Percentiles rank a stretch among this genome's conserved stretches.
Evolutionary conservation across 208 protist genomes (phyloP).

Genomic region (Leishmania guyanensis): DNA sequence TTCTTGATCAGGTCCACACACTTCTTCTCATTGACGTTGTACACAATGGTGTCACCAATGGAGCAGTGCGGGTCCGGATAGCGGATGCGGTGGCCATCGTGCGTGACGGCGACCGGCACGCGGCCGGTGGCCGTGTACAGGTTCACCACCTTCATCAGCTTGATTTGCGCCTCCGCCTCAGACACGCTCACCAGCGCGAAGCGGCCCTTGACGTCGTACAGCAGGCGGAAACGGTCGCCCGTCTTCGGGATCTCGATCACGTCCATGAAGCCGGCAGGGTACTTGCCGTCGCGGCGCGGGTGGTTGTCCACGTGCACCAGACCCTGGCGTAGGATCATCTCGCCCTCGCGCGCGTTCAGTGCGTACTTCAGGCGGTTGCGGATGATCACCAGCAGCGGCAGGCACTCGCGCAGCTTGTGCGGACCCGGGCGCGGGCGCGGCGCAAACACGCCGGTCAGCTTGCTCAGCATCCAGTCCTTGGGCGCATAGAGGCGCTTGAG

Average conservation of each 20-base stretch:
- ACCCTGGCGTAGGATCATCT: slow-evolving; percentile 97
- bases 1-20: slow-evolving; percentile 92
- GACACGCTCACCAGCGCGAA: slow-evolving; percentile 97
- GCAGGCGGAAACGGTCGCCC: slow-evolving; percentile 98
- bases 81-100: slow-evolving; percentile 99
- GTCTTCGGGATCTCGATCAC: slow-evolving; percentile 98
- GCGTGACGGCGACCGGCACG: slow-evolving; percentile 97
- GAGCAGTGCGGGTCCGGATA: slow-evolving; percentile 98
- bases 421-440: slow-evolving; percentile 97
- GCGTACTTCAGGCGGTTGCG: slow-evolving; percentile 97
- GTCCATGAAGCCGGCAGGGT: slow-evolving; percentile 99
- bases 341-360: slow-evolving; percentile 96
- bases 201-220: slow-evolving; percentile 99
- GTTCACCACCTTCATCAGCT: slow-evolving; percentile 96
- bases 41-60: slow-evolving; percentile 97
- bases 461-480: slow-evolving; percentile 99
- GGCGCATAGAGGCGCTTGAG: slow-evolving; percentile 99
- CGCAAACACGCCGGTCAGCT: slow-evolving; percentile 98
- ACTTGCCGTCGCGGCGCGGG: slow-evolving; percentile 96
- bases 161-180: slow-evolving; percentile 95
- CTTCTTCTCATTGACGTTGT: slow-evolving; percentile 97
- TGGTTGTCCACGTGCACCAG: slow-evolving; percentile 98
- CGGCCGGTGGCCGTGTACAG: slow-evolving; percentile 90
- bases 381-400: slow-evolving; percentile 88
- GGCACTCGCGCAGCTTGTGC: slow-evolving; percentile 96